These are phyloP conservation scores for Excoecaria agallocha DNA, from an alignment of 345 rosid species.

Conservation along the genomic window DNA sequence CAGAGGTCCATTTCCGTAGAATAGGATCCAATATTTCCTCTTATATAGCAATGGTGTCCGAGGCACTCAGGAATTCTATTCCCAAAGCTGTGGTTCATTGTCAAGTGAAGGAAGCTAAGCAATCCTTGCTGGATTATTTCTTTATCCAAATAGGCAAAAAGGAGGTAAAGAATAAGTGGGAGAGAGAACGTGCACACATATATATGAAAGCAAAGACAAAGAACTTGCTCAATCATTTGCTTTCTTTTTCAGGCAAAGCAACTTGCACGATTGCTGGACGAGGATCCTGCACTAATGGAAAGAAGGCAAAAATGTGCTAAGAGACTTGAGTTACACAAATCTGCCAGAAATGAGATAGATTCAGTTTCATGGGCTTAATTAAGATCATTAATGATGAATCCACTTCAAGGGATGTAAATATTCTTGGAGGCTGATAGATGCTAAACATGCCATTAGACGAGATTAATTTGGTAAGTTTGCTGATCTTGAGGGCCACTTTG, in stretches of 20 bases:
- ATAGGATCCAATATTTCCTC: conserved; percentile 58
- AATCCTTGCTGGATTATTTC: conserved; percentile 48
- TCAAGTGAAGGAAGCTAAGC: conserved; percentile 62
- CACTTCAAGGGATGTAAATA: not conserved
- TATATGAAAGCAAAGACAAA: not conserved
- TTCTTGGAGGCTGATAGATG: not conserved
- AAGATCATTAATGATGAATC: not conserved
- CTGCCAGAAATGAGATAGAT: conserved; percentile 56
- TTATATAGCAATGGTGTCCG: conserved; percentile 57
- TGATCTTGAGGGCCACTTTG: not conserved
- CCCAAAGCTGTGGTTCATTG: conserved; percentile 71
- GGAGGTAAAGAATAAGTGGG: conserved; percentile 39
- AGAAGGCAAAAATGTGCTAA: conserved; percentile 45
- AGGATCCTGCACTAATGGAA: conserved; percentile 51
- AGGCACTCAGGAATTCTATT: conserved; percentile 47
- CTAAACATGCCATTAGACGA: no score
- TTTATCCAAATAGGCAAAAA: conserved; percentile 48
- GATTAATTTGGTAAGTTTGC: not conserved
- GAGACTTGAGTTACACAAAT: conserved; percentile 51
- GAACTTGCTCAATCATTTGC: not conserved
- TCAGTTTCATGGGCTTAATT: conserved; percentile 37
- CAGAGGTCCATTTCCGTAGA: conserved; percentile 54
- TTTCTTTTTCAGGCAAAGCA: conserved; percentile 33
- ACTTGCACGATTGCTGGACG: conserved; percentile 46
- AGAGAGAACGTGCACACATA: no score